Conservation (phyloP, 2,329 filamentous ascomycete genomes). For the Knufia fluminis region DNA sequence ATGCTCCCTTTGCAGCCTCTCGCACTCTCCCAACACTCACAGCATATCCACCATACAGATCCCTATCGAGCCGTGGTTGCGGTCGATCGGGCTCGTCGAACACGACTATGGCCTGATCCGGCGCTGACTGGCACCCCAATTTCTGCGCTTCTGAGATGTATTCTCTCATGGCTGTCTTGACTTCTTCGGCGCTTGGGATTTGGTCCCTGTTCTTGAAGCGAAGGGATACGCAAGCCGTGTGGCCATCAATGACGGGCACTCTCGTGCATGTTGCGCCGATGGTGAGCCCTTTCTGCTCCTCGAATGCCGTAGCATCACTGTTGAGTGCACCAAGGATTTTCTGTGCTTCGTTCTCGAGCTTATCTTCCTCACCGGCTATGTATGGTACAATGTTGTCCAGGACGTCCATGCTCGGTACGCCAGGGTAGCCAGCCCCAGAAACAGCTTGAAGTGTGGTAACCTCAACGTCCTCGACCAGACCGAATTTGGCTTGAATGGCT, state of each 20-base stretch:
- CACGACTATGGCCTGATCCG: conserved; percentile 69
- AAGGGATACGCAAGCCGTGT: conserved; percentile 88
- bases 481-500: conserved; percentile 77
- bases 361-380: conserved; percentile 90
- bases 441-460: conserved; percentile 94
- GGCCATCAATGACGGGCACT: conserved; percentile 89
- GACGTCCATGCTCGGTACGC: conserved; percentile 85
- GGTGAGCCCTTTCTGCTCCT: conserved; percentile 62
- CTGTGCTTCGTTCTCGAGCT: conserved; percentile 85
- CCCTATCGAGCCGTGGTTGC: conserved; percentile 81
- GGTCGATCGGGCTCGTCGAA: conserved; percentile 85
- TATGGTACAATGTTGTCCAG: conserved; percentile 93
- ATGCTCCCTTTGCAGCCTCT: conserved; percentile 67
- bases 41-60: conserved; percentile 76
- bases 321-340: conserved; percentile 84
- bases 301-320: conserved; percentile 60
- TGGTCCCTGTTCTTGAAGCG: conserved; percentile 66
- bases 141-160: conserved; percentile 76
- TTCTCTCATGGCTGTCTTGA: conserved; percentile 66
- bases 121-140: conserved; percentile 80
- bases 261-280: conserved; percentile 86
- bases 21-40: conserved; percentile 82
- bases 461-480: conserved; percentile 63
- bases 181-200: conserved; percentile 60
- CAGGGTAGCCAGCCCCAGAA: conserved; percentile 66